A percentile compares a stretch with the other conserved stretches of the same genome.
Conservation (phyloP, 257 asterid genomes). For the Solanum pinnatisectum region DNA sequence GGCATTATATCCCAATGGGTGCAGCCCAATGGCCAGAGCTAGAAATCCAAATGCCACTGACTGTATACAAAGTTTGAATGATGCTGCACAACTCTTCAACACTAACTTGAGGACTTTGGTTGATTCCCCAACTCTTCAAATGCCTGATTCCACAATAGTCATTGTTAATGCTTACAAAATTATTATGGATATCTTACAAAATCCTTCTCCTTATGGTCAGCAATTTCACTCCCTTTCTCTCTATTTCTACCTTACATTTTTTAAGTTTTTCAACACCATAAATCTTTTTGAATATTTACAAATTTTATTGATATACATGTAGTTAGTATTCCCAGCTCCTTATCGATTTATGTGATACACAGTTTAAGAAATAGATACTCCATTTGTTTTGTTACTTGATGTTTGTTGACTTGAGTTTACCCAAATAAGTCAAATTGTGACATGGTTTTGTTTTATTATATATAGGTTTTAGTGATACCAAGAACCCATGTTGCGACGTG, state of each 20-base stretch:
- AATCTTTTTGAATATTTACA: too few relatives aligned
- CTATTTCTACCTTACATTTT: not conserved
- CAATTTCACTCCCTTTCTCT: not conserved
- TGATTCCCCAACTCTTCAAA: conserved; percentile 18
- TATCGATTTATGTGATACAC: not conserved
- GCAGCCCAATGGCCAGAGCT: conserved; percentile 49
- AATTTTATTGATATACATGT: not conserved
- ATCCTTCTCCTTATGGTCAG: conserved; percentile 42
- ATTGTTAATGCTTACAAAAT: conserved; percentile 50
- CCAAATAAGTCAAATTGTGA: not conserved
- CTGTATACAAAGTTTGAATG: conserved; percentile 37
- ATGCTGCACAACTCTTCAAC: conserved; percentile 49
- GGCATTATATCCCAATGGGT: conserved; percentile 64
- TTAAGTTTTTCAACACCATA: not conserved
- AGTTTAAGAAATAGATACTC: not conserved
- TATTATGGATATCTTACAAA: conserved; percentile 36
- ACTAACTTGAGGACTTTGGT: conserved; percentile 31
- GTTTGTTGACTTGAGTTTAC: too few relatives aligned
- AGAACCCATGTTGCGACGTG: conserved; percentile 51
- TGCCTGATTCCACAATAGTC: conserved; percentile 53
- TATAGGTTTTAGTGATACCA: conserved; percentile 39
- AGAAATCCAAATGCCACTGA: conserved; percentile 12
- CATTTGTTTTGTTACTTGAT: too few relatives aligned
- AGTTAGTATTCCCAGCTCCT: not conserved
- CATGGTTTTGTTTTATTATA: not conserved